phyloP scores from a whole-genome alignment of 257 asterid genomes.

The Solanum ahanhuiri region DNA sequence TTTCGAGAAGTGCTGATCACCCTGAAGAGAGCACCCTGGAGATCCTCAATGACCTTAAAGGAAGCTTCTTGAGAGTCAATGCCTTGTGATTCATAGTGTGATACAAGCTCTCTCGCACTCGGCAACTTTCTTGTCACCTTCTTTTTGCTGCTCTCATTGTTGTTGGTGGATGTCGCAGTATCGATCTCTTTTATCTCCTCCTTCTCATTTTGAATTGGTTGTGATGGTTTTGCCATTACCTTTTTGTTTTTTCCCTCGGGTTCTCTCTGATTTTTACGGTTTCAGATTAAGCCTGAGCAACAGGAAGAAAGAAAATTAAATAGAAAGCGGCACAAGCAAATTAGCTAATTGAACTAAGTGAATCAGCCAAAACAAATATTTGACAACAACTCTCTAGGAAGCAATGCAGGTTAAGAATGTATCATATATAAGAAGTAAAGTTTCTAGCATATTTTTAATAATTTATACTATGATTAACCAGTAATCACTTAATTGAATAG shows the following conservation, averaged over 20 bases:
- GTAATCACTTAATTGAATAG: background rate
- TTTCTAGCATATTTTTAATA: background rate
- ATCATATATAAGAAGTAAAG: background rate
- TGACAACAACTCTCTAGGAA: background rate
- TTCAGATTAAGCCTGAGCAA: background rate
- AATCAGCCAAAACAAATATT: background rate
- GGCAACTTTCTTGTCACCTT: conserved; percentile 41
- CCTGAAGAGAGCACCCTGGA: conserved; percentile 68
- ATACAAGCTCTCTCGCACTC: conserved; percentile 57
- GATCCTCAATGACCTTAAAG: conserved; percentile 66
- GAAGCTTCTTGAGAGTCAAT: conserved; percentile 72
- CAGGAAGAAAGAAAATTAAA: background rate
- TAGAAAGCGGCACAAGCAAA: background rate
- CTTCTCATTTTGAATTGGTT: background rate
- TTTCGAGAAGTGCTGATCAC: conserved; percentile 15
- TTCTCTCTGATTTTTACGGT: background rate
- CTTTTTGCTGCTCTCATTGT: background rate
- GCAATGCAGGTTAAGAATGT: background rate
- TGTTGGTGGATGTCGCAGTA: background rate
- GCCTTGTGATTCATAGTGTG: conserved; percentile 83
- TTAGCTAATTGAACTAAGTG: background rate
- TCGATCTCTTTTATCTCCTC: background rate
- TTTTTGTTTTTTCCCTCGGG: background rate
- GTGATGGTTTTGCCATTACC: background rate
- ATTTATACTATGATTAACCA: background rate